phyloP scores from a whole-genome alignment of 257 asterid species.

The Henckelia pumila region DNA sequence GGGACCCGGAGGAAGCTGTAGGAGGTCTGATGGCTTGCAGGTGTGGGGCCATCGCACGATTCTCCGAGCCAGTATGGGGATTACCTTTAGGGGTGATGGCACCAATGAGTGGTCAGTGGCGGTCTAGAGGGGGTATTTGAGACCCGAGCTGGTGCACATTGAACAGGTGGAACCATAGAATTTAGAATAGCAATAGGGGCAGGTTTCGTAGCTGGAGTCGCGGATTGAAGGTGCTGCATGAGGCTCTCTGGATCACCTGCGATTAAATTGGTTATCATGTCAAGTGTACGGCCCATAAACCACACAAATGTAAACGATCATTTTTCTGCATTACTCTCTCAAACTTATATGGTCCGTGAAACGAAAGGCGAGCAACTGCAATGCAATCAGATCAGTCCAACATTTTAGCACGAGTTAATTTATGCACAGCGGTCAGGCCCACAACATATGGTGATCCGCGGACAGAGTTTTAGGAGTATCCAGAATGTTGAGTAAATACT shows the following conservation, averaged over 20 bases:
- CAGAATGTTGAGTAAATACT: neutral
- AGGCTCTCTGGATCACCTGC: conserved; percentile 32
- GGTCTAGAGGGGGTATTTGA: conserved; percentile 51
- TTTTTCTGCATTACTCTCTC: neutral
- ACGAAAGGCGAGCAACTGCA: neutral
- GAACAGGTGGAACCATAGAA: conserved; percentile 28
- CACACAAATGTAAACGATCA: neutral
- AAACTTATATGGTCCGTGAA: neutral
- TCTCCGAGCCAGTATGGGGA: conserved; percentile 35
- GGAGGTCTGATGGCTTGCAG: conserved; percentile 52
- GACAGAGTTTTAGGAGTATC: neutral
- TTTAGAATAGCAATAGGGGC: conserved; percentile 32
- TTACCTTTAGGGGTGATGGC: conserved; percentile 42
- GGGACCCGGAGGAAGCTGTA: conserved; percentile 18
- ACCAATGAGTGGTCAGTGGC: conserved; percentile 38
- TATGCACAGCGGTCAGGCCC: neutral
- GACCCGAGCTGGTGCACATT: conserved; percentile 33
- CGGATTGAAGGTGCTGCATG: conserved; percentile 24
- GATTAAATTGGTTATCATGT: conserved; percentile 31
- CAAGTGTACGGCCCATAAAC: neutral
- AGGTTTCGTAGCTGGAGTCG: conserved; percentile 12
- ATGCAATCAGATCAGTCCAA: neutral
- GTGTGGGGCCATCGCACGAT: conserved; percentile 47
- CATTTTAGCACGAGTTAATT: neutral
- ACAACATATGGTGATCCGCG: neutral